These are phyloP conservation scores for Pythium rhizo-oryzae DNA, from an alignment of 352 stramenopile genomes.

Conservation along the genomic window DNA sequence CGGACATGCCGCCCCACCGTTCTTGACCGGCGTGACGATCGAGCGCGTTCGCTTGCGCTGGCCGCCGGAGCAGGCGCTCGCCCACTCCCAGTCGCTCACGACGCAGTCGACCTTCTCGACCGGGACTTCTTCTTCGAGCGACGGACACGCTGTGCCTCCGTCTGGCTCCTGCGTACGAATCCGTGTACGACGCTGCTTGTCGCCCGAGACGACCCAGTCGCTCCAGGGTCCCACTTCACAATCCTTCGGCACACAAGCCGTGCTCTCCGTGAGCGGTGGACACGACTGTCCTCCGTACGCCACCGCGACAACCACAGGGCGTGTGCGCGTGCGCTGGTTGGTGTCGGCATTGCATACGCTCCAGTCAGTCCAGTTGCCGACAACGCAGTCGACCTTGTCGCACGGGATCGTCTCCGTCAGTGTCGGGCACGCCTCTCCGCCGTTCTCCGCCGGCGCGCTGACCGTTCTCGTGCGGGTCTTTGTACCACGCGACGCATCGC, in stretches of 20 bases:
- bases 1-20: slow-evolving; percentile 19
- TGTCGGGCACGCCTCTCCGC: slow-evolving; percentile 38
- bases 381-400: slow-evolving; percentile 57
- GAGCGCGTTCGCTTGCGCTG: slow-evolving; percentile 31
- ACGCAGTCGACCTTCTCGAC: slow-evolving; percentile 37
- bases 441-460: slow-evolving; percentile 31
- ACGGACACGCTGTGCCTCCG: slow-evolving; percentile 47
- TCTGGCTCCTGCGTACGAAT: slow-evolving; percentile 23
- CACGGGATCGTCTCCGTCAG: slow-evolving; percentile 37
- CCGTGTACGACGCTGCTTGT: slow-evolving; percentile 27
- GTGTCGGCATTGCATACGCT: slow-evolving; percentile 25
- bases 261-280: slow-evolving; percentile 25
- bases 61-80: slow-evolving; percentile 27
- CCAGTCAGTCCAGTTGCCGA: slow-evolving; percentile 53
- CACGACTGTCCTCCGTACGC: slow-evolving; percentile 33
- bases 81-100: slow-evolving; percentile 31
- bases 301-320: slow-evolving; percentile 22
- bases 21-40: slow-evolving; percentile 26
- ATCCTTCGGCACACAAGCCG: slow-evolving; percentile 30
- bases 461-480: slow-evolving; percentile 43
- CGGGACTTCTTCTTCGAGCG: slow-evolving; percentile 38
- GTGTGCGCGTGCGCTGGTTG: slow-evolving; percentile 28
- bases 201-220: slow-evolving; percentile 24
- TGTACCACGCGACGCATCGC: slow-evolving; percentile 35
- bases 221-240: slow-evolving; percentile 32